Percentiles rank a stretch among this genome's conserved stretches.
Conservation (phyloP, 805 yeast species). For the Sugiyamaella mastotermitis region DNA sequence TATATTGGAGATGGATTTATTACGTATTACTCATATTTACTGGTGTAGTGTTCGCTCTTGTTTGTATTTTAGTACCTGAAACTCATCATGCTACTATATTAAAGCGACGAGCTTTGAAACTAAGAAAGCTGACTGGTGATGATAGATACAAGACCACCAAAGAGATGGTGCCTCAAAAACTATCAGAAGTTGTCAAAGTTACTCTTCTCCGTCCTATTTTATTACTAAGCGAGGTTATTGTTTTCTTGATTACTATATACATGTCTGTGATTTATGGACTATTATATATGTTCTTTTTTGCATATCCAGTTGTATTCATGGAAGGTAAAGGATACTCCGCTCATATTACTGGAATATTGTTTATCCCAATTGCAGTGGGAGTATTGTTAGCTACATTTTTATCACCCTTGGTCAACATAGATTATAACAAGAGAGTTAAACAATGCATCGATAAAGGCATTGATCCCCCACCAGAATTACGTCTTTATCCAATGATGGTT, state of each 20-base stretch:
- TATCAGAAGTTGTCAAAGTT: constrained; percentile 58
- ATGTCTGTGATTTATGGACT: constrained; percentile 38
- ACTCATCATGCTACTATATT: constrained; percentile 54
- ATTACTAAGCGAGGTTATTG: constrained; percentile 39
- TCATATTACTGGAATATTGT: constrained; percentile 59
- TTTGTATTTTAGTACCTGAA: constrained; percentile 50
- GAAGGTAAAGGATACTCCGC: constrained; percentile 47
- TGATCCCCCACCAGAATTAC: constrained; percentile 47
- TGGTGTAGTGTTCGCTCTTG: constrained; percentile 45
- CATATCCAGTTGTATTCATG: constrained; percentile 55
- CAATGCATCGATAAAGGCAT: constrained; percentile 40
- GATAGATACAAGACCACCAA: constrained; percentile 43
- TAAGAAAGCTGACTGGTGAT: constrained; percentile 50
- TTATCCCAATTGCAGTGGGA: constrained; percentile 67
- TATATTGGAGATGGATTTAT: constrained; percentile 70
- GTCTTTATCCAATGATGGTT: constrained; percentile 54
- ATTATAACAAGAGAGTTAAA: constrained; percentile 40
- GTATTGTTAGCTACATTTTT: constrained; percentile 50
- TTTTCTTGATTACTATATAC: constrained; percentile 47
- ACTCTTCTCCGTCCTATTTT: constrained; percentile 71
- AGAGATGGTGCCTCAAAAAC: constrained; percentile 68
- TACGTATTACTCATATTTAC: constrained; percentile 57
- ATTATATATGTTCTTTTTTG: constrained; percentile 60
- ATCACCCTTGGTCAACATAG: constrained; percentile 30
- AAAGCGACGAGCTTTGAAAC: constrained; percentile 44